Evolutionary conservation across 2,329 filamentous ascomycete genomes (phyloP), one percentile per base, ranked within the genome.

Genomic region (Beauveria brongniartii): DNA sequence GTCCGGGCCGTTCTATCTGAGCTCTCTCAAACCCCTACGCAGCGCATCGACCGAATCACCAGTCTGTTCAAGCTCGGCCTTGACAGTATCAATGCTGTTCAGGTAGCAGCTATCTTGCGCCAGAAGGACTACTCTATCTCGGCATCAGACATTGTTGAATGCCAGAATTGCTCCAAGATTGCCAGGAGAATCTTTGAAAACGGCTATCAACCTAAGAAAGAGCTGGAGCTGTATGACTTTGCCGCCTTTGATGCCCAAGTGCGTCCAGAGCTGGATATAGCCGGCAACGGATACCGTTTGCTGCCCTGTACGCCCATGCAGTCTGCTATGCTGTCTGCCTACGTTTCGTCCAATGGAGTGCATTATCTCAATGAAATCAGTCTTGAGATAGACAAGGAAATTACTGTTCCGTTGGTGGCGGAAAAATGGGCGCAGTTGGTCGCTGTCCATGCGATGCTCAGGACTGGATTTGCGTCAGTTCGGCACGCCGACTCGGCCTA

Each of bases 21-120:
- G 7, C 78, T 94, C 26, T 85, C 88, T 0, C 75, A 78, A 1
- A 72, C 81, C 5, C 70, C 81, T 0, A 61, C 70, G 2, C 67
- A 77, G 0, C 75, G 74, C 0, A 86, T 96, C 52, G 67, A 70
- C 3, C 79, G 78, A 14, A 70, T 81, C 10, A 91, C 85, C 0
- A 91, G 90, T 0, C 91, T 97, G 54, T 96, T 93, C 67, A 86
- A 89, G 62, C 82, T 96, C n/a, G 93, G 93, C 0, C 77, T 97
- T 3, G 92, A 97, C 72, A 97, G 92, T 70, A 94, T 97, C 68
- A 92, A 89, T 63, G 90, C 91, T 0, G 81, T 87, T 5, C 92
- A 96, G 68, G 78, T 96, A 10, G 90, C 91, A 0, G 80, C 84
- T 1, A 75, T 80, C 28, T 76, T 97, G 18, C 84, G 88, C 20